Evolutionary conservation across 2,329 filamentous ascomycete species (phyloP).

Genomic region (Keithomyces neogunnii): DNA sequence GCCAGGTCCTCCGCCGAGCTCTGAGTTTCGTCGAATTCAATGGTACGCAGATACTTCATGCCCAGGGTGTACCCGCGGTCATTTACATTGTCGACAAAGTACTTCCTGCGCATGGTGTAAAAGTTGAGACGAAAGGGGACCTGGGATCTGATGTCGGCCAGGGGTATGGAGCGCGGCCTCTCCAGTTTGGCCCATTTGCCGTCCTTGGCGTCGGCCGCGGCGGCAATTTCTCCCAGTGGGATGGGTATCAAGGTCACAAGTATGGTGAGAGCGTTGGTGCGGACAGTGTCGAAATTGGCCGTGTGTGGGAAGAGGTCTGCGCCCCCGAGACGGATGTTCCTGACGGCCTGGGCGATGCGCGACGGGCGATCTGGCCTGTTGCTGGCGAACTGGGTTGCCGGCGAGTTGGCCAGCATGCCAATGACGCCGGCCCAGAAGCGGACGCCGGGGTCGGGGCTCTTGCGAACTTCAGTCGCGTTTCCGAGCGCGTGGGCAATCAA

Average conservation of each 20-base stretch:
- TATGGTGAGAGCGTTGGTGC: constrained; percentile 8
- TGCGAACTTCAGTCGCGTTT: neutral
- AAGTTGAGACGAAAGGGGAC: constrained; percentile 7
- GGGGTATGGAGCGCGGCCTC: constrained; percentile 1
- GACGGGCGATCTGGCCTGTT: neutral
- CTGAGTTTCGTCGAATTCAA: constrained; percentile 5
- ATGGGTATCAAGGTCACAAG: constrained; percentile 7
- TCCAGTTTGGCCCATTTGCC: constrained; percentile 2
- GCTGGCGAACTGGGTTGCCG: constrained; percentile 1
- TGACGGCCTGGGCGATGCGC: constrained; percentile 6
- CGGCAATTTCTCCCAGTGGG: constrained; percentile 5
- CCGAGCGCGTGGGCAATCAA: constrained; percentile 3
- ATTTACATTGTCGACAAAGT: constrained; percentile 1
- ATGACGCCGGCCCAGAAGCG: constrained; percentile 5
- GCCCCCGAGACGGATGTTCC: constrained; percentile 6
- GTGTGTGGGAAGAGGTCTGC: constrained; percentile 6
- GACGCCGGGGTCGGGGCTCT: neutral
- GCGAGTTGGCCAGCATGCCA: constrained; percentile 4
- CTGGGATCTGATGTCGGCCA: neutral
- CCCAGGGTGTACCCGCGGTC: neutral
- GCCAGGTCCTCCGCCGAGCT: neutral
- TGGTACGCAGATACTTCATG: constrained; percentile 6
- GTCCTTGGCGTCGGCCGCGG: neutral
- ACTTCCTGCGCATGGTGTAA: constrained; percentile 5
- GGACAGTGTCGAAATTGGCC: constrained; percentile 8